Conservation (phyloP, 345 rosid genomes). For the Limnanthes douglasii region DNA sequence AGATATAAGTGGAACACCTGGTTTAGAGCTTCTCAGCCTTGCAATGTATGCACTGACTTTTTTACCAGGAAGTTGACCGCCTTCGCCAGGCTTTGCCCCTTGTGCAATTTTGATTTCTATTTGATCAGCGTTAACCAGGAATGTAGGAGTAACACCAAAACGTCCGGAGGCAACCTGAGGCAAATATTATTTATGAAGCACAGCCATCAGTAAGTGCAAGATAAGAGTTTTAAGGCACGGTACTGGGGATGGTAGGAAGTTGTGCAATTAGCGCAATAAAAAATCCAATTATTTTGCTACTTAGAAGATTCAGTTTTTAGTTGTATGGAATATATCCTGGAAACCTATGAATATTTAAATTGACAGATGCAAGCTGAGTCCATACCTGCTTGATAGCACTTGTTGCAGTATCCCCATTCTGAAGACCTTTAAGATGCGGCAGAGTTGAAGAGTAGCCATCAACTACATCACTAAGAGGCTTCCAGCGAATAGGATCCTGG, state of each 20-base stretch:
- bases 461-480: conserved; percentile 83
- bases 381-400: conserved; percentile 96
- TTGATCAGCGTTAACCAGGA: conserved; percentile 91
- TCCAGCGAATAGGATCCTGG: conserved; percentile 98
- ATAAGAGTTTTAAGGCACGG: too few relatives aligned
- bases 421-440: conserved; percentile 99
- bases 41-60: conserved; percentile 99
- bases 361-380: too few relatives aligned
- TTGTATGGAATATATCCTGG: too few relatives aligned
- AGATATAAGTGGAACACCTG: conserved; percentile 98
- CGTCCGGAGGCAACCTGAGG: conserved; percentile 98
- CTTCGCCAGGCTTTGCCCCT: conserved; percentile 99
- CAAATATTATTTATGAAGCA: too few relatives aligned
- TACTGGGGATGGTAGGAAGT: too few relatives aligned
- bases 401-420: conserved; percentile 97
- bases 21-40: conserved; percentile 89
- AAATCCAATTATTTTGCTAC: too few relatives aligned
- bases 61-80: conserved; percentile 96
- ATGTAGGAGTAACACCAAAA: conserved; percentile 97
- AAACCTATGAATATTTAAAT: too few relatives aligned
- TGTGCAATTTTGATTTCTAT: conserved; percentile 96
- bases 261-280: too few relatives aligned
- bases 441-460: conserved; percentile 95
- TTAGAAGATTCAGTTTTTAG: too few relatives aligned
- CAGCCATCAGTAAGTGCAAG: too few relatives aligned